phyloP scores from a whole-genome alignment of 805 yeast species.

The Debaryomyces castellii region DNA sequence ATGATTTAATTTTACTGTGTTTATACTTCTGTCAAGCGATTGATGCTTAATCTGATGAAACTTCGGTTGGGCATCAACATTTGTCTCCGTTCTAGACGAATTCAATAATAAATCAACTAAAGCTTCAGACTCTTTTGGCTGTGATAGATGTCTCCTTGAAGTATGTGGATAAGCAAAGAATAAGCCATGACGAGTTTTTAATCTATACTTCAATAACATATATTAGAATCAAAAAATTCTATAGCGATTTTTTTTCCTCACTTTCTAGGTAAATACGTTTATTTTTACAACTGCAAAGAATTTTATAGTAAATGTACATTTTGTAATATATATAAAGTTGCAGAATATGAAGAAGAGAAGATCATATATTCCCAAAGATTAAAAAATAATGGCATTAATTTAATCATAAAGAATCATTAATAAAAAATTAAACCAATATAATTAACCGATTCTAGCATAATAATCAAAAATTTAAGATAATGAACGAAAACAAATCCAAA shows the following conservation, averaged over 20 bases:
- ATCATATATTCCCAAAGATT: neutral
- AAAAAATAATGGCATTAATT: neutral
- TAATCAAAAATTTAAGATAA: conserved; percentile 1
- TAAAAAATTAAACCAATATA: neutral
- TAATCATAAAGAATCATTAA: conserved; percentile 1
- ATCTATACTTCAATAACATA: neutral
- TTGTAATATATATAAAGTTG: conserved; percentile 9
- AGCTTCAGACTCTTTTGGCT: neutral
- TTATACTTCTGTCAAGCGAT: neutral
- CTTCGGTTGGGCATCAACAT: neutral
- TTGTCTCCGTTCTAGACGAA: conserved; percentile 1
- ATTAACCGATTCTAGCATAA: neutral
- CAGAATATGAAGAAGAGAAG: conserved; percentile 2
- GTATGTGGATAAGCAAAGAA: neutral
- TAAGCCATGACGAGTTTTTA: neutral
- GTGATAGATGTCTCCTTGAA: neutral
- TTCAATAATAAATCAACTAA: conserved; percentile 3
- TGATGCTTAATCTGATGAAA: neutral
- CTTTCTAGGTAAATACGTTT: neutral
- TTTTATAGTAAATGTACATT: conserved; percentile 11
- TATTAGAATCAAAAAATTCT: neutral
- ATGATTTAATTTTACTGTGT: neutral
- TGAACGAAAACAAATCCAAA: neutral
- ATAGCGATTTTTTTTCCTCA: neutral
- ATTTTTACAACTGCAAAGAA: neutral